These are phyloP conservation scores for Fusarium annulatum DNA, from an alignment of 2,329 filamentous ascomycete genomes.

Conservation along the genomic window DNA sequence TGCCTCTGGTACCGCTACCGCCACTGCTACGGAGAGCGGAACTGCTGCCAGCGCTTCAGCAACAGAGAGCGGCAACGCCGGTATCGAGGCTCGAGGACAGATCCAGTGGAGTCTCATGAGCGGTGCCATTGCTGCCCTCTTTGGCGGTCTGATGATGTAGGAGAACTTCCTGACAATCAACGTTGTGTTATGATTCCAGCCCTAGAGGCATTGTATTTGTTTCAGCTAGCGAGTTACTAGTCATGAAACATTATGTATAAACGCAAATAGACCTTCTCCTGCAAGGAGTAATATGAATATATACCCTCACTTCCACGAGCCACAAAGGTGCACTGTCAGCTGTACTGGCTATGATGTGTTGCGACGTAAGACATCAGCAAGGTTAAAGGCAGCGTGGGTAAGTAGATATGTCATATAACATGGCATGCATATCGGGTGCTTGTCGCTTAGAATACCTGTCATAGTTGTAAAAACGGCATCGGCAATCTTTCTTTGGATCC, in stretches of 20 bases:
- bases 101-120: slow-evolving; percentile 44
- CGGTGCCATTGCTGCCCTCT: slow-evolving; percentile 33
- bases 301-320: neutral
- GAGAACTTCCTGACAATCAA: slow-evolving; percentile 4
- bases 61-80: slow-evolving; percentile 31
- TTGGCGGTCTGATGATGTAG: slow-evolving; percentile 41
- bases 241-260: slow-evolving; percentile 11
- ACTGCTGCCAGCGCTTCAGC: slow-evolving; percentile 9
- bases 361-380: neutral
- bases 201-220: slow-evolving; percentile 23
- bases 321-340: neutral
- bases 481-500: neutral
- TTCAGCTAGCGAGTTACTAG: slow-evolving; percentile 24
- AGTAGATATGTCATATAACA: neutral
- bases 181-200: slow-evolving; percentile 17
- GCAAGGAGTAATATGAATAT: slow-evolving; percentile 17
- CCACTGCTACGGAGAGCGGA: slow-evolving; percentile 27
- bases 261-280: slow-evolving; percentile 6
- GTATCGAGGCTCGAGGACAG: slow-evolving; percentile 31
- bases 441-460: neutral
- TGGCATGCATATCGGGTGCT: neutral
- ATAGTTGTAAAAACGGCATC: neutral
- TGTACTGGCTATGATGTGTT: neutral
- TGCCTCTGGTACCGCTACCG: slow-evolving; percentile 11
- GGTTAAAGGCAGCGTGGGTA: neutral